A percentile compares a stretch with the other conserved stretches of the same genome.
phyloP scores from a whole-genome alignment of 208 protist species.

The Phytomonas serpens region DNA sequence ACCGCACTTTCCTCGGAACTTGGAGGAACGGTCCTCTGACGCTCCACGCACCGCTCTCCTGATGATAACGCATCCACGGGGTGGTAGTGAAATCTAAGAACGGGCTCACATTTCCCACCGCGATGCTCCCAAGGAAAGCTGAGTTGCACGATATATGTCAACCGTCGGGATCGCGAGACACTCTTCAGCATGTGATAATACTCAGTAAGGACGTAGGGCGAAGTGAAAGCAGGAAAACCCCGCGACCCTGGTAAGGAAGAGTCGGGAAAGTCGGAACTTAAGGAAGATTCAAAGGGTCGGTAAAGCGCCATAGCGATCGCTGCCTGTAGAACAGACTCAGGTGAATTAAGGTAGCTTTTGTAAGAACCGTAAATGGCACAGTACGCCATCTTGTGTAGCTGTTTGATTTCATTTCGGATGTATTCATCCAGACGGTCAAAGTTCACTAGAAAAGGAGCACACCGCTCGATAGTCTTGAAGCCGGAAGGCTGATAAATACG shows the following conservation, averaged over 20 bases:
- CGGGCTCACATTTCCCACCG: constrained; percentile 8
- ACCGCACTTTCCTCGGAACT: neutral
- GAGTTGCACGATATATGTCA: constrained; percentile 22
- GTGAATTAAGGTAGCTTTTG: constrained; percentile 26
- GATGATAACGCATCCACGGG: constrained; percentile 22
- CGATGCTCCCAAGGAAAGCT: constrained; percentile 25
- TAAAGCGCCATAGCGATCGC: constrained; percentile 32
- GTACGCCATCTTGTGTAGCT: constrained; percentile 43
- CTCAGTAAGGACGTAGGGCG: constrained; percentile 22
- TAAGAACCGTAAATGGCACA: constrained; percentile 36
- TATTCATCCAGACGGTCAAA: constrained; percentile 29
- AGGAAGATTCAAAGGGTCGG: constrained; percentile 25
- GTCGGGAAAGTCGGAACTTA: neutral
- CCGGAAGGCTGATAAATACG: constrained; percentile 31
- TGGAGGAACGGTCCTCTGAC: neutral
- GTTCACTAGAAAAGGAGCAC: constrained; percentile 26
- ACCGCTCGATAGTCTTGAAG: constrained; percentile 18
- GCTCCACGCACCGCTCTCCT: neutral
- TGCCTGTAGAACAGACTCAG: constrained; percentile 19
- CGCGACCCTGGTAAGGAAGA: neutral
- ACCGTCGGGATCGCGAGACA: constrained; percentile 14
- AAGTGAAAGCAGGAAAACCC: constrained; percentile 13
- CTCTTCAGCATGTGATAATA: constrained; percentile 32
- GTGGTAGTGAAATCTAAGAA: constrained; percentile 19
- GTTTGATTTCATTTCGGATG: constrained; percentile 34